Conservation (phyloP, 306 rosid species). For the Vicia sativa region DNA sequence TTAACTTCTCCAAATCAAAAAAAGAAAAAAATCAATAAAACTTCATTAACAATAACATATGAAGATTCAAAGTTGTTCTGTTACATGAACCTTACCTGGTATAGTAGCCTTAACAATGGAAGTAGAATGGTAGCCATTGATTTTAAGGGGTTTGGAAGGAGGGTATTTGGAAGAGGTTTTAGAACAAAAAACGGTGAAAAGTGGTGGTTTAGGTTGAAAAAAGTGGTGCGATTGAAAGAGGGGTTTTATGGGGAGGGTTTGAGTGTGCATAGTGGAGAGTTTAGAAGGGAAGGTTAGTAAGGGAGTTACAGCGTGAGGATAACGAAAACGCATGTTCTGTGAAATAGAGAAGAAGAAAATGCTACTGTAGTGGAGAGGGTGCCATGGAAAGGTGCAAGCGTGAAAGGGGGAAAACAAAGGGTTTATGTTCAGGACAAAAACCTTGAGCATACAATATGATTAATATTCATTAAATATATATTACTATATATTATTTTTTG, state of each 20-base stretch:
- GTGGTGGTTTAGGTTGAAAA: constrained; percentile 35
- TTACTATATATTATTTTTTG: no score
- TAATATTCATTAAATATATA: no score
- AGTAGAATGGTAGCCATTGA: constrained; percentile 59
- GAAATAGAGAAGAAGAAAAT: neutral
- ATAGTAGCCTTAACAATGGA: constrained; percentile 49
- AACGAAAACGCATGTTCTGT: constrained; percentile 57
- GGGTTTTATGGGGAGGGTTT: constrained; percentile 34
- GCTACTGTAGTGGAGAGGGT: neutral
- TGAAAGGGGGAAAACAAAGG: constrained; percentile 4
- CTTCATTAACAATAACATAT: neutral
- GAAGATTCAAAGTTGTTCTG: neutral
- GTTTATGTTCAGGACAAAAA: neutral
- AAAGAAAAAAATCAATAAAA: constrained; percentile 22
- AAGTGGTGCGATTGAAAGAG: constrained; percentile 26
- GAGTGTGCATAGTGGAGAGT: constrained; percentile 51
- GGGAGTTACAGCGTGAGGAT: constrained; percentile 42
- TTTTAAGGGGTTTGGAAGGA: constrained; percentile 51
- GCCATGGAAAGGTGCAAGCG: neutral
- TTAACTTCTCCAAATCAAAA: constrained; percentile 36
- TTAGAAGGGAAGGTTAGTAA: constrained; percentile 40
- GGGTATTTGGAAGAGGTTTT: constrained; percentile 46
- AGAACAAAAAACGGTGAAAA: constrained; percentile 45
- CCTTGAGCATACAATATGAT: no score
- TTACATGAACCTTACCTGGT: constrained; percentile 39